Evolutionary conservation across 2,329 filamentous ascomycete genomes (phyloP), one percentile per base, ranked within the genome.

Genomic region (Exophiala mesophila): DNA sequence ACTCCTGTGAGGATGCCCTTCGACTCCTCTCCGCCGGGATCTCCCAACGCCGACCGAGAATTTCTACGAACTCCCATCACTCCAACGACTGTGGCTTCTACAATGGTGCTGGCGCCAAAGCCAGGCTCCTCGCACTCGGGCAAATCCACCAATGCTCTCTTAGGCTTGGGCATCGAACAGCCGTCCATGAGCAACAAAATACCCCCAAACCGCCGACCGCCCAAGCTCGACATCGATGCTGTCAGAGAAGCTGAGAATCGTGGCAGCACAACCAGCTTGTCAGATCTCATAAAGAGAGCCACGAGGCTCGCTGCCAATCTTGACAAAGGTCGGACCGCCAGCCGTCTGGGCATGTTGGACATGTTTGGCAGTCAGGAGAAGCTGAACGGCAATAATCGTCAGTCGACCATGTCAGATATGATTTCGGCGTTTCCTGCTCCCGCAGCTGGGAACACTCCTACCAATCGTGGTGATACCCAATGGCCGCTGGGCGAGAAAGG

Each of bases 191-290:
- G 64, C 43, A 59, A 63, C 37, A 68, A 58, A 46, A 59, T 63
- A 28, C 64, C 63, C 15, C 55, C 57, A 13, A 59, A 55, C 28
- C 63, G 58, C 38, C 59, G 65, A 45, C 89, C 90, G 21, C 85
- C 87, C 3, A 78, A 77, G 24, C 69, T 96, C 3, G 81, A 96
- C 58, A 83, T 96, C 17, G 82, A 89, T 58, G 85, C 85, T 3
- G 85, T 94, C 3, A 77, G 80, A 52, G 80, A 83, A 38, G 85
- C 86, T 12, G 88, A 96, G 63, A 78, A 83, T 1, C 79, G 92
- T 57, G 89, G 88, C 3, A 96, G 89, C 60, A 72, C 95, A 50
- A 97, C 92, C 1, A 96, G 89, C 64, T 69, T 98, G 45, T 85
- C 89, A 0, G 92, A 97, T 61, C 69, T 98, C 47, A 97, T 98